phyloP scores from a whole-genome alignment of 2,329 filamentous ascomycete species.

The Akanthomyces lecanii region DNA sequence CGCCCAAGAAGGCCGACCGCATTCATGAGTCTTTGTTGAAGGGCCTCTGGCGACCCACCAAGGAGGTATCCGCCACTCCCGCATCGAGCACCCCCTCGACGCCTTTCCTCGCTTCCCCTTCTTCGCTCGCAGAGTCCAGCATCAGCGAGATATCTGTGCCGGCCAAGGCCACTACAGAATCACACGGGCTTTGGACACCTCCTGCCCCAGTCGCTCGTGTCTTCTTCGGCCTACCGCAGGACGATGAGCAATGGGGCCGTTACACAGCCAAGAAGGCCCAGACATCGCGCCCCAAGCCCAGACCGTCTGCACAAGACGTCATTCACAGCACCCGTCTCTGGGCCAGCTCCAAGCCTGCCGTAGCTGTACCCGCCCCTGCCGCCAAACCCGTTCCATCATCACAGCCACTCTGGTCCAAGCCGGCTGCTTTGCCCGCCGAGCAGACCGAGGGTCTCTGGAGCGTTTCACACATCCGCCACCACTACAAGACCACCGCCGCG shows the following conservation, averaged over 20 bases:
- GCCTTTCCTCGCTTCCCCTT: constrained; percentile 19
- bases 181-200: constrained; percentile 11
- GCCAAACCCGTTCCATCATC: not conserved
- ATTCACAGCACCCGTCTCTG: constrained; percentile 11
- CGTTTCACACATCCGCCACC: constrained; percentile 20
- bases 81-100: constrained; percentile 14
- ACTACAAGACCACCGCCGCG: constrained; percentile 30
- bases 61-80: not conserved
- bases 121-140: constrained; percentile 16
- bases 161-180: constrained; percentile 17
- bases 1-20: not conserved
- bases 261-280: not conserved
- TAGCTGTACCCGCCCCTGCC: not conserved
- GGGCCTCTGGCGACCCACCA: not conserved
- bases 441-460: constrained; percentile 23
- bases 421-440: constrained; percentile 8
- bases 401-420: constrained; percentile 10
- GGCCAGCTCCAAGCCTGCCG: not conserved
- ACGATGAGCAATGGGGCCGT: not conserved
- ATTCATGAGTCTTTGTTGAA: not conserved
- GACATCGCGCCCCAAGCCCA: constrained; percentile 5
- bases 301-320: not conserved
- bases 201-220: not conserved
- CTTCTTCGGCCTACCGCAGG: not conserved
- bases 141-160: constrained; percentile 10